Conservation (phyloP, 495 filamentous ascomycete genomes). For the Ramalina intermedia region DNA sequence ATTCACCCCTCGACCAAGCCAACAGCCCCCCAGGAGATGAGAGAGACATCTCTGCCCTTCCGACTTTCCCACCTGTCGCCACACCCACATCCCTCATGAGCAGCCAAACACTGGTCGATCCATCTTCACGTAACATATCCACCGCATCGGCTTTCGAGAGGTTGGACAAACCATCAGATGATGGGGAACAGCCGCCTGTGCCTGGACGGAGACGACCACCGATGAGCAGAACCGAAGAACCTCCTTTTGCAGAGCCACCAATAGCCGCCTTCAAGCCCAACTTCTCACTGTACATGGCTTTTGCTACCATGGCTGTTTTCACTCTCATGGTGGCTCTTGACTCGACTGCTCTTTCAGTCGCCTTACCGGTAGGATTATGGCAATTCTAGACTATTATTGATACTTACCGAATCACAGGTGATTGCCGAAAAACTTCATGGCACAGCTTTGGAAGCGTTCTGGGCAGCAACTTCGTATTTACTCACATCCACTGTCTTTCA, state of each 20-base stretch:
- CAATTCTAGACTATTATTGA: neutral
- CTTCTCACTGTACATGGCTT: conserved; percentile 17
- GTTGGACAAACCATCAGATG: too few relatives aligned
- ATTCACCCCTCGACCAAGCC: too few relatives aligned
- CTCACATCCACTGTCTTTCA: conserved; percentile 37
- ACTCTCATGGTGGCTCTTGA: conserved; percentile 60
- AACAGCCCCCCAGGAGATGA: too few relatives aligned
- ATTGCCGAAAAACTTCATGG: conserved; percentile 31
- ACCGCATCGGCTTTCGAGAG: too few relatives aligned
- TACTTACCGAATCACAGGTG: conserved; percentile 11
- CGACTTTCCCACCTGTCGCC: neutral
- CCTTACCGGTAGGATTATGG: conserved; percentile 39
- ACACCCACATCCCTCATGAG: neutral
- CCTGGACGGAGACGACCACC: too few relatives aligned
- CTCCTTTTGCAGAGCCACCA: neutral
- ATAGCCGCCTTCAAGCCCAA: conserved; percentile 6
- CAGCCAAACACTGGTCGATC: neutral
- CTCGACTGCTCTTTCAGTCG: conserved; percentile 58
- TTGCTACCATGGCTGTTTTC: conserved; percentile 42
- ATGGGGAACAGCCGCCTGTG: too few relatives aligned
- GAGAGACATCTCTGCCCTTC: neutral
- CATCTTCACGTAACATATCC: too few relatives aligned
- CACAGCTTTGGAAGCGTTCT: conserved; percentile 42
- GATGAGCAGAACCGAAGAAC: too few relatives aligned
- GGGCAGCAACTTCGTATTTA: conserved; percentile 40